Evolutionary conservation across 805 yeast genomes (phyloP).

Genomic region (Tetrapisispora fleetii): DNA sequence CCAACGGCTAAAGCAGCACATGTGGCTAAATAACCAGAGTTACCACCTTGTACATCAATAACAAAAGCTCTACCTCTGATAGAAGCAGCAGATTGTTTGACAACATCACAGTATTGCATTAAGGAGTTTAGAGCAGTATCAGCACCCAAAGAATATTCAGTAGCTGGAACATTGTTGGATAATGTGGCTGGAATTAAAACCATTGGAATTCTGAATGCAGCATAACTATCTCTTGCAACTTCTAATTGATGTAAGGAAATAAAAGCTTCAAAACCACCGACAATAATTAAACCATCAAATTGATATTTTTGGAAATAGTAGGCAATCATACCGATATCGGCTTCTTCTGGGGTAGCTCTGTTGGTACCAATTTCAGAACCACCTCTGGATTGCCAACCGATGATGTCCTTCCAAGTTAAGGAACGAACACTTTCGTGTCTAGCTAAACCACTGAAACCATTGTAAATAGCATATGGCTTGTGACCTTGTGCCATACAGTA

Average conservation of each 20-base stretch:
- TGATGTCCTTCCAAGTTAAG: slow-evolving; percentile 58
- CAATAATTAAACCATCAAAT: slow-evolving; percentile 60
- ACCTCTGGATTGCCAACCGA: slow-evolving; percentile 64
- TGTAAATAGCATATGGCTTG: slow-evolving; percentile 57
- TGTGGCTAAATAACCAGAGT: slow-evolving; percentile 70
- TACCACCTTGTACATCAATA: slow-evolving; percentile 80
- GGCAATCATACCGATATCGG: slow-evolving; percentile 62
- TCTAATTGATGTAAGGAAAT: slow-evolving; percentile 60
- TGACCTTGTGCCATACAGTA: slow-evolving; percentile 72
- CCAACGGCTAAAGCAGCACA: slow-evolving; percentile 61
- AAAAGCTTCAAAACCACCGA: slow-evolving; percentile 79
- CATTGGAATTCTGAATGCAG: slow-evolving; percentile 70
- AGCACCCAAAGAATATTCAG: slow-evolving; percentile 67
- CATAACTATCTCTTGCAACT: slow-evolving; percentile 48
- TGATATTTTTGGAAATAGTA: slow-evolving; percentile 58
- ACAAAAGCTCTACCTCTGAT: slow-evolving; percentile 71
- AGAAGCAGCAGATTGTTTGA: slow-evolving; percentile 70
- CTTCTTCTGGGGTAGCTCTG: slow-evolving; percentile 54
- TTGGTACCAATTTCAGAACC: slow-evolving; percentile 81
- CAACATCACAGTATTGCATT: slow-evolving; percentile 67
- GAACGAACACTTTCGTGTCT: slow-evolving; percentile 51
- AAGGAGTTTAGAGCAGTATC: slow-evolving; percentile 68
- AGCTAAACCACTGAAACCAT: slow-evolving; percentile 66
- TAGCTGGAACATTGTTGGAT: slow-evolving; percentile 74
- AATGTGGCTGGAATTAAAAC: slow-evolving; percentile 71